phyloP scores from a whole-genome alignment of 2,329 filamentous ascomycete genomes.

The Aspergillus arachidicola region DNA sequence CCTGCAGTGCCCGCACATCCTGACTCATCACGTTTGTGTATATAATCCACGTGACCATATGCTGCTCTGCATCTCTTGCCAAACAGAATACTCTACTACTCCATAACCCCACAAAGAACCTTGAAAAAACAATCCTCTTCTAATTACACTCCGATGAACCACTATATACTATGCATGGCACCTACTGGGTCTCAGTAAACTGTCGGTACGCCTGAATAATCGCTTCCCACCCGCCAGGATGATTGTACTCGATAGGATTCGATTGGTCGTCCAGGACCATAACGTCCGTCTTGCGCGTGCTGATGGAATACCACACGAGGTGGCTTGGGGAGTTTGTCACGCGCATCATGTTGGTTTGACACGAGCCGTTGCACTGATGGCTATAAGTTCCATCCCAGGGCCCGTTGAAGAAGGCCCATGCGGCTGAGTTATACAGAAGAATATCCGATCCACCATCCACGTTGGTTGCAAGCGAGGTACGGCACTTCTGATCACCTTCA shows the following conservation, averaged over 20 bases:
- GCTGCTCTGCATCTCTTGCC: too few relatives aligned
- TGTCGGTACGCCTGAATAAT: slow-evolving; percentile 32
- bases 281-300: slow-evolving; percentile 31
- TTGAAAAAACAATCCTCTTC: not conserved
- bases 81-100: too few relatives aligned
- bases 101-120: too few relatives aligned
- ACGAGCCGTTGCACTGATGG: slow-evolving; percentile 32
- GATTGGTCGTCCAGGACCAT: slow-evolving; percentile 33
- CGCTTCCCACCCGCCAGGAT: slow-evolving; percentile 36
- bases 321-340: slow-evolving; percentile 29
- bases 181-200: slow-evolving; percentile 10
- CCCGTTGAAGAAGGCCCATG: slow-evolving; percentile 39
- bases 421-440: slow-evolving; percentile 36
- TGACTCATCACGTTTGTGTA: not conserved
- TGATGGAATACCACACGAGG: slow-evolving; percentile 37
- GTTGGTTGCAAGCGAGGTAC: slow-evolving; percentile 32
- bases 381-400: slow-evolving; percentile 31
- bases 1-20: not conserved
- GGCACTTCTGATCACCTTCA: slow-evolving; percentile 30
- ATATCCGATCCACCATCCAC: slow-evolving; percentile 34
- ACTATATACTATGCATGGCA: not conserved
- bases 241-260: slow-evolving; percentile 27
- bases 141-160: not conserved
- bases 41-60: not conserved
- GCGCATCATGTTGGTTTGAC: slow-evolving; percentile 37